A percentile compares a stretch with the other conserved stretches of the same genome.
Evolutionary conservation across 148 eudicot species (phyloP).

Genomic region (Rhododendron simsii): DNA sequence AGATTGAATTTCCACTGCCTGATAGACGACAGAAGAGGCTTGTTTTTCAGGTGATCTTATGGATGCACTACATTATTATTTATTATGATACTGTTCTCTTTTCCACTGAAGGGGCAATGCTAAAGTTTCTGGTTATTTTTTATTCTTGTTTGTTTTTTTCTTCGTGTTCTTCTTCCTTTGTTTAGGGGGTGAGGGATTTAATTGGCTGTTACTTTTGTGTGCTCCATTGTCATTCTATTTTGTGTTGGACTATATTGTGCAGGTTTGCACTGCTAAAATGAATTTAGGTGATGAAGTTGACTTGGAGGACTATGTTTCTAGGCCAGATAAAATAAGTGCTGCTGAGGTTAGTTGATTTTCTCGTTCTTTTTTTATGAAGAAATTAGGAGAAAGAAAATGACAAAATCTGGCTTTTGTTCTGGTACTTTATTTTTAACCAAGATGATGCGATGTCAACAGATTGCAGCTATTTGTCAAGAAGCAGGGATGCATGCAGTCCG

Average conservation of each 20-base stretch:
- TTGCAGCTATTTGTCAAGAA: slow-evolving; percentile 74
- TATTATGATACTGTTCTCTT: not conserved
- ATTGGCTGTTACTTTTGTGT: not conserved
- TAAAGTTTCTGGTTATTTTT: not conserved
- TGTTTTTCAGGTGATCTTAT: slow-evolving; percentile 63
- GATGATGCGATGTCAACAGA: slow-evolving; percentile 27
- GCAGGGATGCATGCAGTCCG: slow-evolving; percentile 86
- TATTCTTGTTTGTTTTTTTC: not conserved
- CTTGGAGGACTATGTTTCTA: slow-evolving; percentile 86
- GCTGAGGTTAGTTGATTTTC: slow-evolving; percentile 58
- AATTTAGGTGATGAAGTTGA: slow-evolving; percentile 85
- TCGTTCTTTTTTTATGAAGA: not conserved
- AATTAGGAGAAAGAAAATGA: not conserved
- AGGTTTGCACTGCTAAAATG: slow-evolving; percentile 93
- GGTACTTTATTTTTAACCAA: not conserved
- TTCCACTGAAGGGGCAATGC: not conserved
- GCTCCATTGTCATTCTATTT: not conserved
- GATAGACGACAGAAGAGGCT: slow-evolving; percentile 93
- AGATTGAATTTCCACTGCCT: slow-evolving; percentile 87
- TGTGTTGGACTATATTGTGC: slow-evolving; percentile 5
- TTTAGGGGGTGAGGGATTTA: not conserved
- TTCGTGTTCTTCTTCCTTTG: not conserved
- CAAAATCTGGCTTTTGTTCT: not conserved
- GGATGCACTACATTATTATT: not conserved
- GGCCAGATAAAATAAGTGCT: slow-evolving; percentile 91